These are phyloP conservation scores for Porodaedalea pini DNA, from an alignment of 1,284 basidiomycete genomes.

Conservation along the genomic window DNA sequence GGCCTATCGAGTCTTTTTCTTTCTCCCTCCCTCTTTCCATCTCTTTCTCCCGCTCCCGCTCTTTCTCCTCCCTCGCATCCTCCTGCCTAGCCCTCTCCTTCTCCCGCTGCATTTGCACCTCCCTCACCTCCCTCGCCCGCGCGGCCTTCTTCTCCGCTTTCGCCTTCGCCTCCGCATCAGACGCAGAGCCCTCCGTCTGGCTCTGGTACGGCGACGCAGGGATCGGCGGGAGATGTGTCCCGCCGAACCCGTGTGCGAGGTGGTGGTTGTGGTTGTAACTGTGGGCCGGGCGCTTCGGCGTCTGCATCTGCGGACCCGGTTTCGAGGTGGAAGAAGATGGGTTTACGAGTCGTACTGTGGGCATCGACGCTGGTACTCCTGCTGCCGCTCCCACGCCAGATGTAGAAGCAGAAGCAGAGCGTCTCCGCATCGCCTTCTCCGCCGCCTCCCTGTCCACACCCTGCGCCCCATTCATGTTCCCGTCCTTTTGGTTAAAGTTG, in stretches of 20 bases:
- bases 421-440: neutral
- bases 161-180: conserved; percentile 25
- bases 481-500: too few relatives aligned
- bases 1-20: conserved; percentile 32
- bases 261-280: neutral
- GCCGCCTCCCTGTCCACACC: neutral
- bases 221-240: conserved; percentile 33
- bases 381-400: neutral
- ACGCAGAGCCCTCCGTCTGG: conserved; percentile 35
- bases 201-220: conserved; percentile 36
- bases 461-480: neutral
- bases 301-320: conserved; percentile 4
- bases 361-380: neutral
- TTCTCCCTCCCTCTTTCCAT: conserved; percentile 28
- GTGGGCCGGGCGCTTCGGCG: neutral
- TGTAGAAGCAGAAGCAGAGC: conserved; percentile 5
- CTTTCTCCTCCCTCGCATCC: too few relatives aligned
- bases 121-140: conserved; percentile 25
- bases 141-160: conserved; percentile 28
- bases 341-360: neutral
- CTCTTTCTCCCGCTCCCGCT: conserved; percentile 19
- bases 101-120: conserved; percentile 7
- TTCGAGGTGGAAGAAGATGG: neutral
- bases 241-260: conserved; percentile 3
- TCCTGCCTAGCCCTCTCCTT: neutral